These are phyloP conservation scores for Cyphellophora europaea DNA, from an alignment of 2,329 filamentous ascomycete species.

Conservation along the genomic window DNA sequence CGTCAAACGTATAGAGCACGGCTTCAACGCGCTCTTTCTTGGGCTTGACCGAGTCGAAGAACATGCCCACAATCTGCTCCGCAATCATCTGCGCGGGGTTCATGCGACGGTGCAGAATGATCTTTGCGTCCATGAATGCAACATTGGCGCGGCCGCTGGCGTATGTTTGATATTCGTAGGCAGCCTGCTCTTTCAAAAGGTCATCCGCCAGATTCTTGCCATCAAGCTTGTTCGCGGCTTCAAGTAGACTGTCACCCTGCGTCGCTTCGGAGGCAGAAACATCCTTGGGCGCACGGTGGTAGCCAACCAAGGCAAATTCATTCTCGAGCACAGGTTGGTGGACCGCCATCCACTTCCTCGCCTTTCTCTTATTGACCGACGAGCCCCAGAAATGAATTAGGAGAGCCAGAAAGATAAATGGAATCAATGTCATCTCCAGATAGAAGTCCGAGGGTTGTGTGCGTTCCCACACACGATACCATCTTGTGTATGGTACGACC, in stretches of 20 bases:
- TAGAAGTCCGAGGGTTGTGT: constrained; percentile 75
- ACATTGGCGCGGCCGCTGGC: constrained; percentile 87
- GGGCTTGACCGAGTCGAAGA: constrained; percentile 65
- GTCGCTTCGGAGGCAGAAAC: constrained; percentile 35
- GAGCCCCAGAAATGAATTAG: constrained; percentile 74
- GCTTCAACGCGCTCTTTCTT: constrained; percentile 69
- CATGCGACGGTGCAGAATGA: constrained; percentile 75
- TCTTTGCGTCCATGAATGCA: constrained; percentile 78
- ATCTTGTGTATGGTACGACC: constrained; percentile 69
- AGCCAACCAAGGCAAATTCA: constrained; percentile 86
- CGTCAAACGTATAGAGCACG: constrained; percentile 80
- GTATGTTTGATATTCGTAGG: constrained; percentile 80
- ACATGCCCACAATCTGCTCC: constrained; percentile 62
- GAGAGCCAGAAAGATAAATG: constrained; percentile 64
- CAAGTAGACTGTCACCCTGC: constrained; percentile 29
- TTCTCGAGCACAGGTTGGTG: constrained; percentile 62
- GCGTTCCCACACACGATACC: constrained; percentile 96
- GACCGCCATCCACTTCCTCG: constrained; percentile 68
- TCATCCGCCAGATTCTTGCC: constrained; percentile 39
- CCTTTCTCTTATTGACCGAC: constrained; percentile 68
- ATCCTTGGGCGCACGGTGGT: constrained; percentile 45
- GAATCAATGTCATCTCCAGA: constrained; percentile 73
- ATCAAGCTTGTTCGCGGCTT: constrained; percentile 28
- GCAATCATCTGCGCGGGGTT: constrained; percentile 63
- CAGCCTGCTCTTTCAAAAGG: constrained; percentile 74